Evolutionary conservation across 768 basidiomycete species (phyloP), one percentile per base, ranked within the genome.

Genomic region (Saitozyma podzolica): DNA sequence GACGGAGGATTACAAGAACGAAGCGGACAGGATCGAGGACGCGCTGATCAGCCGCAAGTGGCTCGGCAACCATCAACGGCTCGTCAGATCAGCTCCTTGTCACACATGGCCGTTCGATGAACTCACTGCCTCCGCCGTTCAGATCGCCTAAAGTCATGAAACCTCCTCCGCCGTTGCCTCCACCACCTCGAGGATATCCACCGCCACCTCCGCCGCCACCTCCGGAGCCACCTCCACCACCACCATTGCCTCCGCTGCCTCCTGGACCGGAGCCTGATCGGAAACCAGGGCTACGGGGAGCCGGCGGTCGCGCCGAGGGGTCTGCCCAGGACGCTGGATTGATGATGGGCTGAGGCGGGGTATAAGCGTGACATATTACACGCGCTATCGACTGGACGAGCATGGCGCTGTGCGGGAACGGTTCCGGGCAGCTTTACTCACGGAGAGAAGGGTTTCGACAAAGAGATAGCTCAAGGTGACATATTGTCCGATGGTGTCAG

Each of bases 71-170:
- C 66, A 53, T 72, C 66, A 43, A 76, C 72, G 42, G 74, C 74
- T 76, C 45, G 8, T 40, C 7, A 0, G 19, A 40, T 47, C 61
- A 61, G 54, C 52, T 19, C 20, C 8, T 50, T 19, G 3, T 47
- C 20, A 9, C 45, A 17, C 41, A 37, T 53, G 8, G 37, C 8
- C 29, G 51, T 17, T 42, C 6, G 47, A 48, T 9, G 16, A 9
- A 69, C 74, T 68, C 53, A 76, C 74, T 76, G 1, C 63, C 72
- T 10, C 72, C 72, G 2, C 74, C 72, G 41, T 59, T 20, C 0
- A 76, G 49, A 58, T 76, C 72, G 40, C 40, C 53, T 72, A 76
- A 73, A 7, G 60, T 50, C 72, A 70, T 73, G 61, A 76, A 76
- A 2, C 74, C 67, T 14, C 67, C 67, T 49, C 52, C 54, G 8